Percentiles rank a stretch among this genome's conserved stretches.
These are phyloP conservation scores for Ajuga reptans DNA, from an alignment of 305 asterid species.

Conservation along the genomic window DNA sequence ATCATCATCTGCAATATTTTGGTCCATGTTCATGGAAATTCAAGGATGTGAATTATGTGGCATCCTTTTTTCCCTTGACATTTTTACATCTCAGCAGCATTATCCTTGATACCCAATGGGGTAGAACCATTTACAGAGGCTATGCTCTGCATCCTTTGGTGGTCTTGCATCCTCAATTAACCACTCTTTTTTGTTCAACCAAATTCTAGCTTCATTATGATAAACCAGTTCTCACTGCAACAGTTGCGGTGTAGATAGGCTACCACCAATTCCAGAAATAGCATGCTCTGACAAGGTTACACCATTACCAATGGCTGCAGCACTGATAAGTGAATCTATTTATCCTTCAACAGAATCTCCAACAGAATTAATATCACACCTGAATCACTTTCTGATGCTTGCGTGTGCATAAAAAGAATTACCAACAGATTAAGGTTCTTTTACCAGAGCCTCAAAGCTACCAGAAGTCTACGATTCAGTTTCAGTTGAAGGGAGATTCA, in stretches of 20 bases:
- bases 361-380: background rate
- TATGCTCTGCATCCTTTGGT: background rate
- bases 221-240: background rate
- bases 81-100: background rate
- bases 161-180: background rate
- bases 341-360: conserved; percentile 12
- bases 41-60: background rate
- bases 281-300: conserved; percentile 1
- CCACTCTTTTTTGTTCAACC: background rate
- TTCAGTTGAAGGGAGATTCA: conserved; percentile 19
- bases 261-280: background rate
- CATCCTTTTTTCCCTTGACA: background rate
- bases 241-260: too few relatives aligned
- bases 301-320: background rate
- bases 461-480: conserved; percentile 20
- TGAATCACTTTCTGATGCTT: background rate
- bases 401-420: conserved; percentile 16
- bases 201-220: conserved; percentile 8
- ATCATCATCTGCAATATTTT: background rate
- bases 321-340: background rate
- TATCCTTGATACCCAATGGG: background rate
- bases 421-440: conserved; percentile 13
- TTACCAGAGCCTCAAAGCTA: conserved; percentile 19
- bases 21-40: background rate
- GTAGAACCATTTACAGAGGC: background rate